phyloP scores from a whole-genome alignment of 371 early-diverging fungal species.

The Ordospora pajunii region DNA sequence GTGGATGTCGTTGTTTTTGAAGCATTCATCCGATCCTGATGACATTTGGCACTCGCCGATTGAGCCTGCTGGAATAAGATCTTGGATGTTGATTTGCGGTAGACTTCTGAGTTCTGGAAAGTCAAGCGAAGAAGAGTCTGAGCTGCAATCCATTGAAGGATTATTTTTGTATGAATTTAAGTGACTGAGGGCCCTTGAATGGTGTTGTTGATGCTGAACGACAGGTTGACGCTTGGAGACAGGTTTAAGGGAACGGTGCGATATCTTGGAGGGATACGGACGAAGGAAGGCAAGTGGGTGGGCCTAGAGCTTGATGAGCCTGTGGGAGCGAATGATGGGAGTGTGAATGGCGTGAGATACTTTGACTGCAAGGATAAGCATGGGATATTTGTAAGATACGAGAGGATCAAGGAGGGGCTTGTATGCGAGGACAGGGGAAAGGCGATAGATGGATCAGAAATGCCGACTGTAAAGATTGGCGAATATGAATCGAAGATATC shows the following conservation, averaged over 20 bases:
- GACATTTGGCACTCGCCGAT: neutral
- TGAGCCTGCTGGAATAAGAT: neutral
- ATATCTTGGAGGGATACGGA: constrained; percentile 46
- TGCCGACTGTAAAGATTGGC: neutral
- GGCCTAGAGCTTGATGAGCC: constrained; percentile 49
- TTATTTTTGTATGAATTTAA: constrained; percentile 2
- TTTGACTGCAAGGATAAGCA: constrained; percentile 38
- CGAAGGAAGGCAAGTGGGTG: constrained; percentile 49
- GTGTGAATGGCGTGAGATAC: constrained; percentile 36
- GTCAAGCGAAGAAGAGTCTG: neutral
- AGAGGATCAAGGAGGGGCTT: constrained; percentile 9
- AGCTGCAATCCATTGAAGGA: constrained; percentile 23
- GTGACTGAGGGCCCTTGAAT: neutral
- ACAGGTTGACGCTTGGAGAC: constrained; percentile 20
- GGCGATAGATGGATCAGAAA: neutral
- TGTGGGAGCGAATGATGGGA: constrained; percentile 50
- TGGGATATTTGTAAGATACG: constrained; percentile 48
- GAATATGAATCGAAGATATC: neutral
- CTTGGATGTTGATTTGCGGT: constrained; percentile 3
- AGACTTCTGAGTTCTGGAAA: constrained; percentile 7
- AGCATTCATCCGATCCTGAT: constrained; percentile 15
- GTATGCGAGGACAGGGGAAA: neutral
- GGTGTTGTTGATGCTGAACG: constrained; percentile 11
- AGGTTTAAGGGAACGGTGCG: constrained; percentile 27
- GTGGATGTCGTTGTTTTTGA: constrained; percentile 32